A percentile compares a stretch with the other conserved stretches of the same genome.
phyloP scores from a whole-genome alignment of 192 early-diverging fungal genomes.

The Jimgerdemannia lactiflua region DNA sequence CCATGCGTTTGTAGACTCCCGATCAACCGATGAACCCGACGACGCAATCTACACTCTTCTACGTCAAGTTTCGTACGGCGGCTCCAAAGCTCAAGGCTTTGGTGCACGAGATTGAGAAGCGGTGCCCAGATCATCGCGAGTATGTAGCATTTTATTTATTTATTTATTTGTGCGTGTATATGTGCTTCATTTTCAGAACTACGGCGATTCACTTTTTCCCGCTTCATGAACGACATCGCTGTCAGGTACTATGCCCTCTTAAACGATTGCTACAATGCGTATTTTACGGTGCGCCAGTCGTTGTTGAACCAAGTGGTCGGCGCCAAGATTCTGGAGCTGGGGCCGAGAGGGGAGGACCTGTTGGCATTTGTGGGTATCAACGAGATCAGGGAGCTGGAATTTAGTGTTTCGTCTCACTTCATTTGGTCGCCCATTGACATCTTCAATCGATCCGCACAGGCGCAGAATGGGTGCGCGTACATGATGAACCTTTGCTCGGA shows the following conservation, averaged over 20 bases:
- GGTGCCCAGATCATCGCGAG: slow-evolving; percentile 65
- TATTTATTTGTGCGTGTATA: neutral
- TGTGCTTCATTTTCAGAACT: too few species aligned
- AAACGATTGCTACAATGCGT: slow-evolving; percentile 71
- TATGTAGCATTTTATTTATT: slow-evolving; percentile 37
- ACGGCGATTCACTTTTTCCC: neutral
- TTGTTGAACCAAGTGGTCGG: slow-evolving; percentile 66
- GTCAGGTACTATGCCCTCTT: slow-evolving; percentile 66
- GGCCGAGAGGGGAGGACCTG: slow-evolving; percentile 44
- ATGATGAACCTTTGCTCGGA: slow-evolving; percentile 81
- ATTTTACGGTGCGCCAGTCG: slow-evolving; percentile 69
- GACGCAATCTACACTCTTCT: slow-evolving; percentile 42
- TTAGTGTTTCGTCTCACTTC: too few species aligned
- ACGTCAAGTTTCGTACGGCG: slow-evolving; percentile 77
- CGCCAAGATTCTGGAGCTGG: slow-evolving; percentile 57
- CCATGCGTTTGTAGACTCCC: neutral
- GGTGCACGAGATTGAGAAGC: slow-evolving; percentile 73
- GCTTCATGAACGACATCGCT: too few species aligned
- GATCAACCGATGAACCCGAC: too few species aligned
- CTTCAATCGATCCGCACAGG: slow-evolving; percentile 31
- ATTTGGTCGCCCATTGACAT: too few species aligned
- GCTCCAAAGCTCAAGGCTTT: slow-evolving; percentile 62
- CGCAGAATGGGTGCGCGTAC: slow-evolving; percentile 79
- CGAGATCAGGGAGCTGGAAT: too few species aligned
- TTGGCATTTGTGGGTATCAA: slow-evolving; percentile 51